phyloP scores from a whole-genome alignment of 768 basidiomycete species.

The Russula compacta region DNA sequence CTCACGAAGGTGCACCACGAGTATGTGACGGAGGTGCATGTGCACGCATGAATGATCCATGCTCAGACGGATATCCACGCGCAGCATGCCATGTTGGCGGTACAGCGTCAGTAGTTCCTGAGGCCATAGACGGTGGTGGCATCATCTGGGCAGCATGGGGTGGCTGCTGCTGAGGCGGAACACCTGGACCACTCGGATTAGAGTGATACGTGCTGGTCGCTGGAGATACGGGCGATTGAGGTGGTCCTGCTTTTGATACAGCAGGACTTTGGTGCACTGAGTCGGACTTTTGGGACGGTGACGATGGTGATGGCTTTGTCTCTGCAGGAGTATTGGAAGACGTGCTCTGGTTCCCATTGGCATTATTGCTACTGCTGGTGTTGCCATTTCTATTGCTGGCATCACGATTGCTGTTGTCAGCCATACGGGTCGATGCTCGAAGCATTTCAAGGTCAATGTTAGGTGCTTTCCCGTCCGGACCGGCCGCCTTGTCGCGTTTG shows the following conservation, averaged over 20 bases:
- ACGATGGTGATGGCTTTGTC: slow-evolving; percentile 3
- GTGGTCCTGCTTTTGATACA: slow-evolving; percentile 13
- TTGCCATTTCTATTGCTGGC: slow-evolving; percentile 14
- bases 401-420: slow-evolving; percentile 13
- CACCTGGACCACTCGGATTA: slow-evolving; percentile 9
- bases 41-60: slow-evolving; percentile 15
- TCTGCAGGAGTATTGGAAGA: not conserved
- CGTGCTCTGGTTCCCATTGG: not conserved
- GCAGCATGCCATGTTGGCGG: slow-evolving; percentile 3
- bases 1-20: slow-evolving; percentile 14
- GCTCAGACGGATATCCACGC: slow-evolving; percentile 11
- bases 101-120: slow-evolving; percentile 2
- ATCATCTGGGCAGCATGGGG: slow-evolving; percentile 13
- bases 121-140: slow-evolving; percentile 11
- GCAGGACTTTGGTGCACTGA: slow-evolving; percentile 14
- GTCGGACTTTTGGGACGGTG: slow-evolving; percentile 12
- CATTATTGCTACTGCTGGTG: slow-evolving; percentile 1
- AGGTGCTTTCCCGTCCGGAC: slow-evolving; percentile 42
- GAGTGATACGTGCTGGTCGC: slow-evolving; percentile 6
- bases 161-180: slow-evolving; percentile 11
- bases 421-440: slow-evolving; percentile 40
- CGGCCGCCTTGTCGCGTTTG: slow-evolving; percentile 58
- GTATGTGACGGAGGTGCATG: slow-evolving; percentile 12
- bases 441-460: slow-evolving; percentile 69
- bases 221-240: slow-evolving; percentile 12